Percentiles rank a stretch among this genome's conserved stretches.
These are phyloP conservation scores for Aspergillus hortae DNA, from an alignment of 2,329 filamentous ascomycete genomes.

Conservation along the genomic window DNA sequence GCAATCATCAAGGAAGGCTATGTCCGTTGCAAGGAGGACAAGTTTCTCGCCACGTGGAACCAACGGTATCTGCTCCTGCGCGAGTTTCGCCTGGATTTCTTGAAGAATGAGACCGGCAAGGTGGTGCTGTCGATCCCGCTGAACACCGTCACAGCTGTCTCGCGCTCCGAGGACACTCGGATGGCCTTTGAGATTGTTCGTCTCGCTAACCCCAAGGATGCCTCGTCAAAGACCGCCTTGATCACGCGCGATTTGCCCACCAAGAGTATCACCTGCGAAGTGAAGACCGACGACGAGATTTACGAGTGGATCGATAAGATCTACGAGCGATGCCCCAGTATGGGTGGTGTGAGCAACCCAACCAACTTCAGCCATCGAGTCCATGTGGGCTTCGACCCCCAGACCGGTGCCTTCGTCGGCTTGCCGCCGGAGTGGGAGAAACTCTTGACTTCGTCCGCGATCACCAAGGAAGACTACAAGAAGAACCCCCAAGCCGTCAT, in stretches of 20 bases:
- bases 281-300: slow-evolving; percentile 92
- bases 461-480: slow-evolving; percentile 98
- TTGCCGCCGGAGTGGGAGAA: slow-evolving; percentile 96
- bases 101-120: slow-evolving; percentile 87
- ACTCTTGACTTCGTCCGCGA: slow-evolving; percentile 89
- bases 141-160: slow-evolving; percentile 84
- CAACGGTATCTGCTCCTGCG: slow-evolving; percentile 88
- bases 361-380: slow-evolving; percentile 98
- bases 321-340: slow-evolving; percentile 91
- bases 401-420: slow-evolving; percentile 91
- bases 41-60: slow-evolving; percentile 75
- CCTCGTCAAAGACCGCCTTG: slow-evolving; percentile 63
- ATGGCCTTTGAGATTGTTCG: slow-evolving; percentile 94
- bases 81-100: slow-evolving; percentile 89
- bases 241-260: slow-evolving; percentile 76
- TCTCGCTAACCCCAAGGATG: slow-evolving; percentile 57
- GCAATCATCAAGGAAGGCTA: slow-evolving; percentile 67
- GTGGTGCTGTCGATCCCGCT: slow-evolving; percentile 80
- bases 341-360: slow-evolving; percentile 97
- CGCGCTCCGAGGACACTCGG: slow-evolving; percentile 83
- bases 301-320: slow-evolving; percentile 99
- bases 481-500: slow-evolving; percentile 82
- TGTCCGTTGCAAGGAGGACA: slow-evolving; percentile 72
- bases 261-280: slow-evolving; percentile 83
- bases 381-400: slow-evolving; percentile 94